Conservation (phyloP, 257 asterid genomes). For the Phtheirospermum japonicum region DNA sequence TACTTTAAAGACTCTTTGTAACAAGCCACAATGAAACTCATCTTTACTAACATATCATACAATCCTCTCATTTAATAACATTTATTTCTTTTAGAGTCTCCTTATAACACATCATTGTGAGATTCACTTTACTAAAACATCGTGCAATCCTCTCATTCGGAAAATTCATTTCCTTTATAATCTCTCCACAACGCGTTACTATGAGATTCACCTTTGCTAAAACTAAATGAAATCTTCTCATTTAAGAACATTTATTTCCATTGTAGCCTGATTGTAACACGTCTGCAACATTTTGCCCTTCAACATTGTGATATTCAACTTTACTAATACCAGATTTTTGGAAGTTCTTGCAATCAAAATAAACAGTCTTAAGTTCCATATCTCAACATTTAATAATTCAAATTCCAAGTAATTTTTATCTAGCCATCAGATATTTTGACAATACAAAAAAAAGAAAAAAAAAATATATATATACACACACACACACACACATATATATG, state of each 20-base stretch:
- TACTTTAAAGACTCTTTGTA: not conserved
- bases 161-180: not conserved
- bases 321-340: not conserved
- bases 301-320: not conserved
- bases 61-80: not conserved
- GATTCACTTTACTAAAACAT: not conserved
- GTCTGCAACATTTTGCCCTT: not conserved
- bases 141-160: not conserved
- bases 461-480: too few species aligned
- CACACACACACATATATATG: too few species aligned
- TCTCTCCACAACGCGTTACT: not conserved
- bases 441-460: not conserved
- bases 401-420: not conserved
- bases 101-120: not conserved
- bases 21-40: not conserved
- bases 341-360: constrained; percentile 6
- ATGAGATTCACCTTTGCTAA: not conserved
- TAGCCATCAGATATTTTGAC: constrained; percentile 16
- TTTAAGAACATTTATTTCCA: not conserved
- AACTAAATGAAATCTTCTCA: not conserved
- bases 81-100: not conserved
- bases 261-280: not conserved
- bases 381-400: constrained; percentile 10
- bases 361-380: not conserved
- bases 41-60: not conserved